A percentile compares a stretch with the other conserved stretches of the same genome.
These are phyloP conservation scores for Micractinium conductrix DNA, from an alignment of 139 green algal species.

Conservation along the genomic window DNA sequence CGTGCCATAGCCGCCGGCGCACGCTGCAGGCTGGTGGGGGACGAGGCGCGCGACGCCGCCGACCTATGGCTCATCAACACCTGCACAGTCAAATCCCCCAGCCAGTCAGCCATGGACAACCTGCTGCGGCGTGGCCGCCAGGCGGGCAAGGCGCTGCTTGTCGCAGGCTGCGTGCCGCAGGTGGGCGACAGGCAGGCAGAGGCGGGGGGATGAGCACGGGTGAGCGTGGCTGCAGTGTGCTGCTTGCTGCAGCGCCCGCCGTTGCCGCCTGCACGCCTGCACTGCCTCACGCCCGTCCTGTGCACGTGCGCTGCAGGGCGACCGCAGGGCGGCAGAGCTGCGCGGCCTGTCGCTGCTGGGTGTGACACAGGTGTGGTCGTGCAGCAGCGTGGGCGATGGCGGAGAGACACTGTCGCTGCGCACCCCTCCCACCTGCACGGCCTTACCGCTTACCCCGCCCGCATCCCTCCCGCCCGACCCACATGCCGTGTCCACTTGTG, in stretches of 20 bases:
- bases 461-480: too few relatives aligned
- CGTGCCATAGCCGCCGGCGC: too few relatives aligned
- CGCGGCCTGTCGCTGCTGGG: conserved; percentile 84
- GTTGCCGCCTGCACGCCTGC: not conserved
- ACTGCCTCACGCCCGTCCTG: not conserved
- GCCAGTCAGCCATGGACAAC: conserved; percentile 76
- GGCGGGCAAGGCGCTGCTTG: conserved; percentile 75
- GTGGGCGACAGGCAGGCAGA: not conserved
- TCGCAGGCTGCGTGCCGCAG: conserved; percentile 87
- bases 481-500: too few relatives aligned
- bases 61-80: conserved; percentile 93
- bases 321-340: conserved; percentile 75
- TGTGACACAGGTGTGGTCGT: too few relatives aligned
- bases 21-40: conserved; percentile 64
- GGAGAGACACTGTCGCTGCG: too few relatives aligned
- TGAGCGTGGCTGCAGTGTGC: not conserved
- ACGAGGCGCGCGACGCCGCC: conserved; percentile 60
- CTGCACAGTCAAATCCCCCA: conserved; percentile 93
- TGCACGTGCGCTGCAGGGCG: conserved; percentile 65
- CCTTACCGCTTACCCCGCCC: too few relatives aligned
- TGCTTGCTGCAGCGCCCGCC: not conserved
- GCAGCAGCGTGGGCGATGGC: too few relatives aligned
- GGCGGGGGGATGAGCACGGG: not conserved
- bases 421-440: too few relatives aligned
- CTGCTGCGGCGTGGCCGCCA: conserved; percentile 59